phyloP scores from a whole-genome alignment of 257 asterid species.

The Primulina tabacum region DNA sequence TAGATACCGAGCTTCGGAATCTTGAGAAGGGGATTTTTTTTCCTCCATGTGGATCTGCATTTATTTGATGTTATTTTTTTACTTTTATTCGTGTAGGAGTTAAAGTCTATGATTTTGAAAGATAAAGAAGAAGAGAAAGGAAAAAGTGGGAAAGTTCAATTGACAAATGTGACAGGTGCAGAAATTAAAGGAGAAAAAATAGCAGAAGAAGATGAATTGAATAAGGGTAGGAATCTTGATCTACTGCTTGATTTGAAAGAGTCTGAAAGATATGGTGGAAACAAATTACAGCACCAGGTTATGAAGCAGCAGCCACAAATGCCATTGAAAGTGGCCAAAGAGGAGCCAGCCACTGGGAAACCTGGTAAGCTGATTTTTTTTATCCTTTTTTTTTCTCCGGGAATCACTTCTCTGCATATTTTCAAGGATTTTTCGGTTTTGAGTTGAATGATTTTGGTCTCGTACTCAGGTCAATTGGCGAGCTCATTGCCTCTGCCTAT shows the following conservation, averaged over 20 bases:
- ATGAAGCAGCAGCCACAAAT: conserved; percentile 43
- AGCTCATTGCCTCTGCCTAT: conserved; percentile 61
- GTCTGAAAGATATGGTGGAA: conserved; percentile 47
- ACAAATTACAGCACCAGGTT: conserved; percentile 34
- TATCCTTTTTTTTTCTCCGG: background rate
- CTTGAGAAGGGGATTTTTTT: background rate
- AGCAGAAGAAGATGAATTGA: conserved; percentile 37
- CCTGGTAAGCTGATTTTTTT: conserved; percentile 40
- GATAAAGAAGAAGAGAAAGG: conserved; percentile 39
- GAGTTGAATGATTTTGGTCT: background rate
- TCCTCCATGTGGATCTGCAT: conserved; percentile 5
- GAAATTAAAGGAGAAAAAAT: conserved; percentile 37
- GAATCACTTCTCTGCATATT: background rate
- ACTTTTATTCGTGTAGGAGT: conserved; percentile 36
- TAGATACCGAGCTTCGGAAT: background rate
- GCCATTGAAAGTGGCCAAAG: conserved; percentile 39
- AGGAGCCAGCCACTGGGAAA: conserved; percentile 54
- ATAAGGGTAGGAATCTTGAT: conserved; percentile 46
- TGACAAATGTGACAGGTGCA: conserved; percentile 31
- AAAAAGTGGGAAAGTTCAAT: conserved; percentile 32
- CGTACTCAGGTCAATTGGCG: conserved; percentile 47
- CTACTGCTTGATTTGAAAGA: conserved; percentile 67
- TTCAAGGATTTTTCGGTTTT: background rate
- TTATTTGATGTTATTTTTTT: background rate
- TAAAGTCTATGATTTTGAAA: conserved; percentile 26